phyloP scores from a whole-genome alignment of 148 eudicot species.

The Vaccinium corymbosum region DNA sequence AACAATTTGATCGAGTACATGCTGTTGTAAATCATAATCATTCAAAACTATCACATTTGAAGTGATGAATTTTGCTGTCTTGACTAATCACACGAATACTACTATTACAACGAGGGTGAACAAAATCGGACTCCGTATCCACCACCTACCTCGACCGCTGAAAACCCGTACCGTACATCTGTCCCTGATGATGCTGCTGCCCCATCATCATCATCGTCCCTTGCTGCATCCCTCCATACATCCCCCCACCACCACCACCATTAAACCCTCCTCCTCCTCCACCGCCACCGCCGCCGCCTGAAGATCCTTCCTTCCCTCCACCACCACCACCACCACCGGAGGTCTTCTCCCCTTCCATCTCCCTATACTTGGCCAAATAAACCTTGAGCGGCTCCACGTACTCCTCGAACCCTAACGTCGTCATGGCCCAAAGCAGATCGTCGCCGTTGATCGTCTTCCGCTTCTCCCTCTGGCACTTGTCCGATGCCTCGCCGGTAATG shows the following conservation, averaged over 20 bases:
- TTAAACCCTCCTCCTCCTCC: conserved; percentile 17
- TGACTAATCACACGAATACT: not conserved
- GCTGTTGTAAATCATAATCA: too few species aligned
- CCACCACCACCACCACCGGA: not conserved
- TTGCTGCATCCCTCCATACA: conserved; percentile 23
- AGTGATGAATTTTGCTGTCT: not conserved
- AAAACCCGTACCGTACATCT: conserved; percentile 27
- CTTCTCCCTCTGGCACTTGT: conserved; percentile 64
- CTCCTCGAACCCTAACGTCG: conserved; percentile 54
- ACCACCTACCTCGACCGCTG: conserved; percentile 5
- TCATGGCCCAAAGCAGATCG: conserved; percentile 60
- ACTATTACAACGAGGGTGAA: not conserved
- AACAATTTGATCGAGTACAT: not conserved
- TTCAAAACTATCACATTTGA: too few species aligned
- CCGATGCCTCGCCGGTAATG: conserved; percentile 60
- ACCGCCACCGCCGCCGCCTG: conserved; percentile 1
- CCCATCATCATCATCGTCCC: conserved; percentile 23
- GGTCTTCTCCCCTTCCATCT: conserved; percentile 52
- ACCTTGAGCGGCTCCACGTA: conserved; percentile 54
- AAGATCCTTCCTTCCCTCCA: conserved; percentile 17
- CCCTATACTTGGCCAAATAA: conserved; percentile 50
- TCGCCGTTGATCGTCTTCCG: conserved; percentile 62
- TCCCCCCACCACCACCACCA: conserved; percentile 3
- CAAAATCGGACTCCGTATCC: not conserved
- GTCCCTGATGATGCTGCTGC: conserved; percentile 27